Evolutionary conservation across 2,329 filamentous ascomycete genomes (phyloP), one percentile per base, ranked within the genome.

Genomic region (Dryadomyces quercivorus): DNA sequence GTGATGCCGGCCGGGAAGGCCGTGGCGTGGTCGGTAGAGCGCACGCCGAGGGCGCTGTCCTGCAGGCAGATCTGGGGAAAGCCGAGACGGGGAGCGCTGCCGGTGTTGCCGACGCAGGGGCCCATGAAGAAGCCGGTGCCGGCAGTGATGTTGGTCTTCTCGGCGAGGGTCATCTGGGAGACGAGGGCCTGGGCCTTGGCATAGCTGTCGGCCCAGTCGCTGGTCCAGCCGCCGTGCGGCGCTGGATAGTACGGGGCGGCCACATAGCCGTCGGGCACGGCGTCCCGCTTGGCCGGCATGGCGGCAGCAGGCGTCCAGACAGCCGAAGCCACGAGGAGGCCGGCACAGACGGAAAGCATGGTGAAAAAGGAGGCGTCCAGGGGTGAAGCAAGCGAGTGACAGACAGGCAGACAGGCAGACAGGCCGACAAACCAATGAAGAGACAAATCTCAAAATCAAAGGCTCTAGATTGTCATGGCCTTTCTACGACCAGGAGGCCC

Each of bases 1-100:
- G 84, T 89, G 60, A 92, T 86, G n/a, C 86, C 87, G 9, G 86
- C 77, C 0, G 88, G 87, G 61, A 92, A 93, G 0, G 81, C 85
- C 0, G 86, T 90, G 52, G 84, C 81, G 57, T 87, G 81, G 59
- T 90, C 85, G 1, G 85, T 81, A n/a, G 80, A 79, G 31, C 85
- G 79, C 15, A 93, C 73, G 2, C 88, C 87, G 38, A 85, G 72
- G 1, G 85, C 84, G 0, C 80, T 81, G 64, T 91, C 86, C 59
- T 88, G 82, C 3, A 88, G 71, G 62, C 84, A 88, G 6, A 90
- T 73, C 59, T 82, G 80, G 1, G 85, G 84, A 57, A 92, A 84
- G 1, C 85, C 85, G 16, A 91, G 75, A 7, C 87, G 78, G 16
- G 72, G 66, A 1, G 82, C 85, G 56, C 84, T 86, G 12, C 86